Base-by-base conservation (phyloP, 2,329 filamentous ascomycete genomes). In the Blastomyces gilchristii region DNA sequence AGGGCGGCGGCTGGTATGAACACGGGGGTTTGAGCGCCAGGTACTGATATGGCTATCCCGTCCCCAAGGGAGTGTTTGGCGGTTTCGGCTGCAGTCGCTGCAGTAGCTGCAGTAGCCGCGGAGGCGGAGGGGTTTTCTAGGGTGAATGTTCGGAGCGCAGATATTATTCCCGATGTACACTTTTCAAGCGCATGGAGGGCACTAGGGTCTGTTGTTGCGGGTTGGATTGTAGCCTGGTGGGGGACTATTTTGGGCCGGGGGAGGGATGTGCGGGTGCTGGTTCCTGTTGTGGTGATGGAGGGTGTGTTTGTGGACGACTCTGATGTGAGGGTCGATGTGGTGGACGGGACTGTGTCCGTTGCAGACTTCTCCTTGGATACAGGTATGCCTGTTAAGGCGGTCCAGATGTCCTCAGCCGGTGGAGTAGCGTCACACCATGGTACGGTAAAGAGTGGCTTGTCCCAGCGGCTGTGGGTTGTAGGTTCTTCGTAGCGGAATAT, bases 401-500 rank as follows among this genome's bases (percentile, higher is more conserved):
- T 81, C 83, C 84, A 87, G 67, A 87, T 87, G 52, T 82, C 80
- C 53, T 82, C 80, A 64, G 78, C 78, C 12, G 83, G 84, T 7
- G 83, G 83, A 18, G 78, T 76, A 7, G 77, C 70, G 69, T 87
- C 85, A 63, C 80, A 77, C 68, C 79, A 81, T 6, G 83, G 80
- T 1, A 87, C 80, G 11, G 83, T 85, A 76, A 87, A 87, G 25
- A 87, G 79, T 0, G 85, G 85, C 58, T 83, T 84, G 71, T 87
- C 85, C 85, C 85, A 87, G 60, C 85, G 79, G 58, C 79, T 84
- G 79, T 86, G 83, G 47, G 82, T 84, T 69, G 83, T 85, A n/a
- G 85, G 85, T 74, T 87, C 85, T 74, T 87, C 85, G 70, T 86
- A 87, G 64, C 85, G 79, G 73, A 85, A 87, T 67, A 86, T 80